A percentile compares a stretch with the other conserved stretches of the same genome.
These are phyloP conservation scores for Pseudocercospora musae DNA, from an alignment of 2,329 filamentous ascomycete genomes.

Conservation along the genomic window DNA sequence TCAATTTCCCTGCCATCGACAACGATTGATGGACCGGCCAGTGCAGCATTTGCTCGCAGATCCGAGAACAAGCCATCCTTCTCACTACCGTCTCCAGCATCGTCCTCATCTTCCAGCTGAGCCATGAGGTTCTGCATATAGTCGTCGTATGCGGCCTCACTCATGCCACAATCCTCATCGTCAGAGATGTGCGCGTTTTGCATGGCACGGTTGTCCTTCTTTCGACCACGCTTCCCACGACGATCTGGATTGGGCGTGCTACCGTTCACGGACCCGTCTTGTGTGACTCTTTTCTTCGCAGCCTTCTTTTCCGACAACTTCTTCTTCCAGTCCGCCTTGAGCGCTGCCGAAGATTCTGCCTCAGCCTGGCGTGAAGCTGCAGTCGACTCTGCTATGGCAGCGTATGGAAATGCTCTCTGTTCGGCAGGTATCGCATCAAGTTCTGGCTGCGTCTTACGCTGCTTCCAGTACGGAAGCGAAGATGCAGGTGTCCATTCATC, in stretches of 20 bases:
- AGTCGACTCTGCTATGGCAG: conserved; percentile 15
- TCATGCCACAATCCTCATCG: conserved; percentile 46
- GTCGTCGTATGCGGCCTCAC: conserved; percentile 53
- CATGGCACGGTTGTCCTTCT: conserved; percentile 31
- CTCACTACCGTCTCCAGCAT: conserved; percentile 10
- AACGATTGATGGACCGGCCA: conserved; percentile 28
- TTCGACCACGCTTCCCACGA: conserved; percentile 32
- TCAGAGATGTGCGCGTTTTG: conserved; percentile 36
- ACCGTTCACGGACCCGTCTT: conserved; percentile 6
- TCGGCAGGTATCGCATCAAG: conserved; percentile 18
- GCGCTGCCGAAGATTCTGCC: conserved; percentile 20
- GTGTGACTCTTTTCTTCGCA: conserved; percentile 9
- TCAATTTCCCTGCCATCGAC: conserved; percentile 30
- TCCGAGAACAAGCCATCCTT: conserved; percentile 3
- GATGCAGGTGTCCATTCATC: conserved; percentile 29
- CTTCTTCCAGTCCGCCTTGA: conserved; percentile 28
- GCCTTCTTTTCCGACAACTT: conserved; percentile 28
- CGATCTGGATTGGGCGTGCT: conserved; percentile 18
- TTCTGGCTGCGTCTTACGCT: conserved; percentile 24
- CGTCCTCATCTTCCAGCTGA: conserved; percentile 27
- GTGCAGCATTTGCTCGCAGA: conserved; percentile 10
- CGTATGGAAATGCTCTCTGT: conserved; percentile 13
- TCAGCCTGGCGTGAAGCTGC: conserved; percentile 19
- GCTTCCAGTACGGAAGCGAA: conserved; percentile 28
- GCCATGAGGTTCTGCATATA: conserved; percentile 66